These are phyloP conservation scores for Ceratocystis cubensis DNA, from an alignment of 2,329 filamentous ascomycete genomes.

Conservation along the genomic window DNA sequence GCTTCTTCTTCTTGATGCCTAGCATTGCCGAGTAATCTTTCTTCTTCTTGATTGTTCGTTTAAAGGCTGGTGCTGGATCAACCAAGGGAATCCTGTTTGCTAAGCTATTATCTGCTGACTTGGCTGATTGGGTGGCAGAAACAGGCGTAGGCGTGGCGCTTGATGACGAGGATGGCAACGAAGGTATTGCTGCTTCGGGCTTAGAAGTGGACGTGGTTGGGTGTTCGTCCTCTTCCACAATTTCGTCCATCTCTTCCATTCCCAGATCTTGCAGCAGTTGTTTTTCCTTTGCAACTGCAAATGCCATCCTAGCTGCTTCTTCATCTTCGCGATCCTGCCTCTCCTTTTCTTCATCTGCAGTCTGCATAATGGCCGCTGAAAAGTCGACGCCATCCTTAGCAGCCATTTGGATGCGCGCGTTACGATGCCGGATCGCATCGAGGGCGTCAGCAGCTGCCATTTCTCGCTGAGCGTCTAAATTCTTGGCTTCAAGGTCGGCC, in stretches of 20 bases:
- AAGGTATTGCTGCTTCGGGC: background rate
- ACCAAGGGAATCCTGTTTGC: conserved; percentile 22
- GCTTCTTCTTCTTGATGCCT: conserved; percentile 76
- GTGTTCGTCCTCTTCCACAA: conserved; percentile 16
- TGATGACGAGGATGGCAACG: background rate
- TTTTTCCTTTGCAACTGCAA: conserved; percentile 49
- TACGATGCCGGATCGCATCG: conserved; percentile 85
- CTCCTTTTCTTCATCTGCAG: conserved; percentile 47
- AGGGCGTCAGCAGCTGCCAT: conserved; percentile 95
- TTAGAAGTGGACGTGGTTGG: background rate
- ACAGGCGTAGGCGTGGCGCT: background rate
- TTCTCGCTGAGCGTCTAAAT: conserved; percentile 79
- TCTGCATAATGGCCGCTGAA: conserved; percentile 37
- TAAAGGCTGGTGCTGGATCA: conserved; percentile 38
- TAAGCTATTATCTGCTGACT: conserved; percentile 16
- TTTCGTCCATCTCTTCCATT: conserved; percentile 26
- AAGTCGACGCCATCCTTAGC: conserved; percentile 55
- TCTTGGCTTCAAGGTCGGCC: conserved; percentile 90
- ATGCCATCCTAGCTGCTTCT: conserved; percentile 67
- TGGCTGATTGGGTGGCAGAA: background rate
- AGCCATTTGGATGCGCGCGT: conserved; percentile 72
- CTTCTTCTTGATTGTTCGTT: conserved; percentile 71
- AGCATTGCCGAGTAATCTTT: conserved; percentile 63
- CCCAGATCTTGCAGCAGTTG: conserved; percentile 41
- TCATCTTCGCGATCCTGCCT: conserved; percentile 69